phyloP scores from a whole-genome alignment of 257 asterid species.

The Jacaranda copaia region DNA sequence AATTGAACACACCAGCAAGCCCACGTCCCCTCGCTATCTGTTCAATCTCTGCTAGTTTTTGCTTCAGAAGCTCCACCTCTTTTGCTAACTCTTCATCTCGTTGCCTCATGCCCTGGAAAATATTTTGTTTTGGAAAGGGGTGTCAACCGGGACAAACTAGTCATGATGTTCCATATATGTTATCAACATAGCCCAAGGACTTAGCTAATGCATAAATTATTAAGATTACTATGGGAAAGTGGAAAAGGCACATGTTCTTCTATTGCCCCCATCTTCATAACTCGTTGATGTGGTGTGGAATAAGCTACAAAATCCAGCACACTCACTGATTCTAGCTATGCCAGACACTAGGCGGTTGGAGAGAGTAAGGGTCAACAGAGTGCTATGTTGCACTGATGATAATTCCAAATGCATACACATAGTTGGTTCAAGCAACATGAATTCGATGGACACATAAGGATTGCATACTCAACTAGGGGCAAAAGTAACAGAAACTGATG shows the following conservation, averaged over 20 bases:
- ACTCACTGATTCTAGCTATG: too few species aligned
- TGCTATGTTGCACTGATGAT: not conserved
- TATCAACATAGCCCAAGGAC: not conserved
- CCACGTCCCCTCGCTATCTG: conserved; percentile 56
- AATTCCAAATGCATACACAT: conserved; percentile 3
- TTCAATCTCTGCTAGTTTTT: conserved; percentile 65
- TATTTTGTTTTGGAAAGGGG: not conserved
- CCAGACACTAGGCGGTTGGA: not conserved
- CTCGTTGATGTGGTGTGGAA: not conserved
- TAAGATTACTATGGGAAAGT: not conserved
- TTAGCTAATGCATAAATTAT: not conserved
- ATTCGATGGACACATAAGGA: not conserved
- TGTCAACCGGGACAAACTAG: not conserved
- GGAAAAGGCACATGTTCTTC: not conserved
- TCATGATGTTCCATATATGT: not conserved
- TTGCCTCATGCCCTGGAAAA: conserved; percentile 64
- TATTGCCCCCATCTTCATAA: not conserved
- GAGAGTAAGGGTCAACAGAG: not conserved
- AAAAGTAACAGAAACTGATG: not conserved
- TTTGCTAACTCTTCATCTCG: conserved; percentile 66
- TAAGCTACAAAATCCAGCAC: conserved; percentile 12
- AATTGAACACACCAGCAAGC: conserved; percentile 51
- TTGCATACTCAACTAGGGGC: not conserved
- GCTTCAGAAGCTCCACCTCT: conserved; percentile 75
- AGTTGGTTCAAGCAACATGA: not conserved